Conservation (phyloP, 75 land plant genomes). For the Pinus tabuliformis region DNA sequence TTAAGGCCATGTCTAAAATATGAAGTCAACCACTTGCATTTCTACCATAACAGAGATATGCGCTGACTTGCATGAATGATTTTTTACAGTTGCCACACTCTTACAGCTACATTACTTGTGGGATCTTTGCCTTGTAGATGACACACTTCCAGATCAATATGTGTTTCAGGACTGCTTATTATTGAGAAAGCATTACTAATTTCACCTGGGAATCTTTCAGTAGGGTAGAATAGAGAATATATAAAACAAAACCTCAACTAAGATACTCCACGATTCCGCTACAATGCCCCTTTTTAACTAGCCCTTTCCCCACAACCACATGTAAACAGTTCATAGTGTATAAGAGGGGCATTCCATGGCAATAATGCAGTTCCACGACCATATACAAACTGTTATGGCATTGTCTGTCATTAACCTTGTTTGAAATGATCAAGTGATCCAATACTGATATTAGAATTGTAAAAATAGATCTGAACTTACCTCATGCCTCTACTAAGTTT, state of each 20-base stretch:
- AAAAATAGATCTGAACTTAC: constrained; percentile 27
- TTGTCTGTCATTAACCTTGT: background rate
- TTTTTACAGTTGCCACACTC: background rate
- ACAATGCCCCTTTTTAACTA: too few relatives aligned
- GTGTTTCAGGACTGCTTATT: background rate
- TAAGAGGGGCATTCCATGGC: background rate
- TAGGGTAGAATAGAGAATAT: background rate
- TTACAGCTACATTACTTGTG: background rate
- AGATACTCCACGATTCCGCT: background rate
- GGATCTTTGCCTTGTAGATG: too few relatives aligned
- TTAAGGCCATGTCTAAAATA: too few relatives aligned
- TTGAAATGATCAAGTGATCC: background rate
- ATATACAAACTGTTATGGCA: background rate
- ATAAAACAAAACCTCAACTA: background rate
- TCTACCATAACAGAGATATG: background rate
- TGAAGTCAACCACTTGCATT: too few relatives aligned
- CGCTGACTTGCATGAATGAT: background rate
- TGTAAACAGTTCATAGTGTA: too few relatives aligned
- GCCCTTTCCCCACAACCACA: too few relatives aligned
- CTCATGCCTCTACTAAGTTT: too few relatives aligned
- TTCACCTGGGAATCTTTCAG: background rate
- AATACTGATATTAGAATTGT: background rate
- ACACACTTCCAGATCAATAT: background rate
- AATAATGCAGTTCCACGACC: background rate
- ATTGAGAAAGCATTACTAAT: background rate